Conservation (phyloP, 805 yeast genomes). For the Candida michaelii region DNA sequence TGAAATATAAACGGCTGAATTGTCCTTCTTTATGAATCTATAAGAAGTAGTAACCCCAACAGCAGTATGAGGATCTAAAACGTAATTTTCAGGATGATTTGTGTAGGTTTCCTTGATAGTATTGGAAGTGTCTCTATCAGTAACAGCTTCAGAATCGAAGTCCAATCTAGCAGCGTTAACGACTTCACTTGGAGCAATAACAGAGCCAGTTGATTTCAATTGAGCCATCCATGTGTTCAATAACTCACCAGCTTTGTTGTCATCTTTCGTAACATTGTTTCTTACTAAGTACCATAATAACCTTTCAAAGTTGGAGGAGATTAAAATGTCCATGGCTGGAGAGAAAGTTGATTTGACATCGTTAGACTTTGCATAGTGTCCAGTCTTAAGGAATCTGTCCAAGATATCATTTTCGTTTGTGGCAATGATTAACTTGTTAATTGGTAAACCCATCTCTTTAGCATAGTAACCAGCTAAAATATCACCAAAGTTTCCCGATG, state of each 20-base stretch:
- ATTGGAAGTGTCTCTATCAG: constrained; percentile 71
- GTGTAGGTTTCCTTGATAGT: constrained; percentile 75
- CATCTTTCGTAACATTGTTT: constrained; percentile 58
- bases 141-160: constrained; percentile 78
- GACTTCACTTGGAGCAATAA: constrained; percentile 65
- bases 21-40: constrained; percentile 50
- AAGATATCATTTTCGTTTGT: constrained; percentile 95
- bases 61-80: constrained; percentile 95
- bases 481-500: constrained; percentile 98
- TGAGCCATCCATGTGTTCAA: constrained; percentile 76
- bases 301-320: constrained; percentile 95
- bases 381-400: constrained; percentile 86
- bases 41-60: constrained; percentile 86
- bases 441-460: constrained; percentile 91
- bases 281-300: constrained; percentile 91
- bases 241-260: constrained; percentile 68
- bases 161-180: constrained; percentile 64
- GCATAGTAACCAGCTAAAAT: constrained; percentile 96
- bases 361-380: constrained; percentile 73
- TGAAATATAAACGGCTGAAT: constrained; percentile 56
- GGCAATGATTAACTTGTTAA: constrained; percentile 83
- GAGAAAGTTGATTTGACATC: constrained; percentile 84
- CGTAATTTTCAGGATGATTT: constrained; percentile 62
- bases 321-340: constrained; percentile 98
- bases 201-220: constrained; percentile 73